phyloP scores from a whole-genome alignment of 768 basidiomycete genomes.

The Lactarius pseudohatsudake region DNA sequence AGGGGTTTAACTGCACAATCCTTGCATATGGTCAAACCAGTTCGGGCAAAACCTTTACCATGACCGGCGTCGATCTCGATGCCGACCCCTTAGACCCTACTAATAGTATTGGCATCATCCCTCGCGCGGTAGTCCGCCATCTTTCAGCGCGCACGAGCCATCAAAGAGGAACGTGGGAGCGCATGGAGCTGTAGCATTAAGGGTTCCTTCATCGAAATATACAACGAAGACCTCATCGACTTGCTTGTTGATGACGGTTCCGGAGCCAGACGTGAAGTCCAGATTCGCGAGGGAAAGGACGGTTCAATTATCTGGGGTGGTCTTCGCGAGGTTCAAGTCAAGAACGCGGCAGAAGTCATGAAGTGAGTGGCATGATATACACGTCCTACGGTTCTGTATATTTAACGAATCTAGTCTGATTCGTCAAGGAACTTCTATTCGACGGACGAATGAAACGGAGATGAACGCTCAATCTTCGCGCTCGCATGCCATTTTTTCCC shows the following conservation, averaged over 20 bases:
- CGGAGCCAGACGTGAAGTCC: conserved; percentile 77
- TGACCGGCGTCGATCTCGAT: conserved; percentile 94
- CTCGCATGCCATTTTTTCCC: conserved; percentile 97
- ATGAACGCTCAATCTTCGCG: conserved; percentile 99
- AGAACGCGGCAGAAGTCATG: conserved; percentile 87
- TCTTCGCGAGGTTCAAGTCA: conserved; percentile 88
- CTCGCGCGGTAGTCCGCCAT: conserved; percentile 88
- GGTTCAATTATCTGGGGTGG: conserved; percentile 98
- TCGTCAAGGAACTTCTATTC: conserved; percentile 83
- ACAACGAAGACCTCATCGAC: conserved; percentile 99
- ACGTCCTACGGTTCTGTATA: conserved; percentile 20
- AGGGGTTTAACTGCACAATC: conserved; percentile 97
- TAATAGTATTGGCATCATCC: conserved; percentile 93
- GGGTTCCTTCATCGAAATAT: conserved; percentile 95
- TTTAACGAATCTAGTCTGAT: conserved; percentile 59
- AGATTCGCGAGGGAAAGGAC: conserved; percentile 96
- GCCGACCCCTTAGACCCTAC: conserved; percentile 78
- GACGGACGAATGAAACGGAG: conserved; percentile 94
- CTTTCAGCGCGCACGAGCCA: conserved; percentile 73
- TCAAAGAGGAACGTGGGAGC: conserved; percentile 71
- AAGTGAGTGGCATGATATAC: conserved; percentile 51
- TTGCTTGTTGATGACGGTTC: conserved; percentile 75
- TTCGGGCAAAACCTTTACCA: conserved; percentile 95
- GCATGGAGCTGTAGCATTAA: conserved; percentile 80
- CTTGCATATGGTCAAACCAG: conserved; percentile 98